Evolutionary conservation across 129 eudicot genomes (phyloP).

Genomic region (Daucus carota): DH1_v3.0 NC_030385.2:38719501-38720000

Average conservation of each 20-base stretch:
- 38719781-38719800: background rate
- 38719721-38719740: background rate
- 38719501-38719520: background rate
- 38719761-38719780: background rate
- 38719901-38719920: too few species aligned
- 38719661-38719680: background rate
- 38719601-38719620: background rate
- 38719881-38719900: too few species aligned
- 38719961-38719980: background rate
- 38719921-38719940: too few species aligned
- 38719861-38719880: too few species aligned
- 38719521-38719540: background rate
- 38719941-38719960: background rate
- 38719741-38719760: background rate
- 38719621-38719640: background rate
- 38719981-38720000: background rate
- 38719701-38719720: background rate
- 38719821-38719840: background rate
- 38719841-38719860: too few species aligned
- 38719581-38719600: background rate
- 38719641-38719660: background rate
- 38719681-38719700: background rate
- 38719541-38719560: background rate
- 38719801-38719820: background rate
- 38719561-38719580: background rate